Evolutionary conservation across 129 eudicot genomes (phyloP).

Genomic region (Rutidosis leptorrhynchoides): DNA sequence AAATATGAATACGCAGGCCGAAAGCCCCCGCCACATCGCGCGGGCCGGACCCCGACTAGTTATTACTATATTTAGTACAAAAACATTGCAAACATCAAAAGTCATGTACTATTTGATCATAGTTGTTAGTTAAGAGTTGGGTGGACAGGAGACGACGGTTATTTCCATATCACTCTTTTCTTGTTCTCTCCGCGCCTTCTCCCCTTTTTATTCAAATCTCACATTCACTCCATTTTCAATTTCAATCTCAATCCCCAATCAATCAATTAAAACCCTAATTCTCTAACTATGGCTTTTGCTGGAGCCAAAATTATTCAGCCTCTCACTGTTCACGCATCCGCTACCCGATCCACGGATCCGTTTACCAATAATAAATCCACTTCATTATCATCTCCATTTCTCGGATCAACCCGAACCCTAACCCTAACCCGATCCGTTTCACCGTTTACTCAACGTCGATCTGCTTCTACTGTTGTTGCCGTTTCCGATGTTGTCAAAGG

Average conservation of each 20-base stretch:
- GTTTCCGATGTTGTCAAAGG: conserved; percentile 23
- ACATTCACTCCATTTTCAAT: too few species aligned
- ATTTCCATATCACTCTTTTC: not conserved
- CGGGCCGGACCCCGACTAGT: too few species aligned
- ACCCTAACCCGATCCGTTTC: not conserved
- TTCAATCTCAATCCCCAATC: too few species aligned
- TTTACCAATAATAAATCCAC: not conserved
- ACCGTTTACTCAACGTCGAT: conserved; percentile 13
- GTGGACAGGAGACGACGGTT: not conserved
- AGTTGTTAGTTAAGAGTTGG: not conserved
- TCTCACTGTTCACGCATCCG: not conserved
- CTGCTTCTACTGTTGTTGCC: conserved; percentile 7
- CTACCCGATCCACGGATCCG: not conserved
- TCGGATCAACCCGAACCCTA: not conserved
- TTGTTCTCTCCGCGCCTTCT: not conserved
- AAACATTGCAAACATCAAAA: too few species aligned
- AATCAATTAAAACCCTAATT: not conserved
- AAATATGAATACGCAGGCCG: too few species aligned
- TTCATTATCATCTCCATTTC: not conserved
- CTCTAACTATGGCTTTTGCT: not conserved
- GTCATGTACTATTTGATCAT: too few species aligned
- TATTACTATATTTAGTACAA: too few species aligned
- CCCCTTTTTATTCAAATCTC: not conserved
- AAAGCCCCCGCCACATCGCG: too few species aligned
- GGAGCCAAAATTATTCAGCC: not conserved